These are phyloP conservation scores for Sutorius eximius DNA, from an alignment of 1,284 basidiomycete species.

Conservation along the genomic window DNA sequence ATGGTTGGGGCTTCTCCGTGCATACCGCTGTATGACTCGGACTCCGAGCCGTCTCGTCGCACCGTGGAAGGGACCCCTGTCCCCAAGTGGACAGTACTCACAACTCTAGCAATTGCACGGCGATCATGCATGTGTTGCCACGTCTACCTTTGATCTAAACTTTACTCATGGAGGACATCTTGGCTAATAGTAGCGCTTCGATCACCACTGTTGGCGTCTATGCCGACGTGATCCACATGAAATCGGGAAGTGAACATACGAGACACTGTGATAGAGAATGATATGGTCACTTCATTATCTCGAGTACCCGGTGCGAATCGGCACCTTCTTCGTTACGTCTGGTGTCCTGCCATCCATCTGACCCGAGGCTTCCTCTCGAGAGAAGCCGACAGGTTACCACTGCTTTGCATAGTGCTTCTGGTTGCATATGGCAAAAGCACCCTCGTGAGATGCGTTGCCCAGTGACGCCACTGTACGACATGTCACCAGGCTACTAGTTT, in stretches of 20 bases:
- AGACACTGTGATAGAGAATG: not conserved
- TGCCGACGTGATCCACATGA: constrained; percentile 11
- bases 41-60: not conserved
- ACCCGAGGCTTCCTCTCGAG: not conserved
- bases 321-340: not conserved
- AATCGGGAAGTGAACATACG: constrained; percentile 1
- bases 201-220: constrained; percentile 3
- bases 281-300: too few relatives aligned
- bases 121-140: not conserved
- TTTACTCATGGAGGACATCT: not conserved
- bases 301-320: too few relatives aligned
- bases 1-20: not conserved
- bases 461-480: too few relatives aligned
- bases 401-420: not conserved
- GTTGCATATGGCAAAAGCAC: not conserved
- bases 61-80: not conserved
- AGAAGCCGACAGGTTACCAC: not conserved
- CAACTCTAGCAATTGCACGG: not conserved
- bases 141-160: not conserved
- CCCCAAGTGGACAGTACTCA: not conserved
- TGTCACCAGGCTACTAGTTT: too few relatives aligned
- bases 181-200: not conserved
- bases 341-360: too few relatives aligned
- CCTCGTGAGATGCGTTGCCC: too few relatives aligned
- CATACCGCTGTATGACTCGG: not conserved